Percentiles rank a stretch among this genome's conserved stretches.
phyloP scores from a whole-genome alignment of 768 basidiomycete genomes.

The Baorangia bicolor region DNA sequence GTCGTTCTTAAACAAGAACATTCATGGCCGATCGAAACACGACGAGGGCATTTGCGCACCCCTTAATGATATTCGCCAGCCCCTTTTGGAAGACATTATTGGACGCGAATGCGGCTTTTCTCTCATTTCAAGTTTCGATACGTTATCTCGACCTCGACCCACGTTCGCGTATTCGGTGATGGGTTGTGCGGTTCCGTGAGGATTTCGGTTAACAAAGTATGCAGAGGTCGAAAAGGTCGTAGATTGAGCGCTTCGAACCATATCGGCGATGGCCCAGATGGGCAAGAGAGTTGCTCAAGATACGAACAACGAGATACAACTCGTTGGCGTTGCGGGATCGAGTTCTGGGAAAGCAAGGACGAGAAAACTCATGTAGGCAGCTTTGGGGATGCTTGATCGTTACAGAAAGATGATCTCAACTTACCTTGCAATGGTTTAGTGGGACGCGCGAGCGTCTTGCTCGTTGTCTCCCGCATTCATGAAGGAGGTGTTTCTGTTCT shows the following conservation, averaged over 20 bases:
- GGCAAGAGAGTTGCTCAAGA: neutral
- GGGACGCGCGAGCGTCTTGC: too few species aligned
- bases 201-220: conserved; percentile 75
- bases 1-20: conserved; percentile 67
- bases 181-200: conserved; percentile 69
- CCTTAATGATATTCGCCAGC: conserved; percentile 97
- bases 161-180: conserved; percentile 78
- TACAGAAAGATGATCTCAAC: neutral
- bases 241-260: conserved; percentile 40
- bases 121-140: conserved; percentile 19
- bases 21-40: conserved; percentile 4
- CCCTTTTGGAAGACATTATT: conserved; percentile 89
- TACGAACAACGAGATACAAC: neutral
- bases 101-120: conserved; percentile 47
- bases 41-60: conserved; percentile 44
- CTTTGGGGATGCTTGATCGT: too few species aligned
- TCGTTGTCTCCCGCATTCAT: conserved; percentile 5
- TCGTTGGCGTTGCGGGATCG: neutral
- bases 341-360: neutral
- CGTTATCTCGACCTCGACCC: conserved; percentile 28
- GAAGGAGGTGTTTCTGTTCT: conserved; percentile 15
- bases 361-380: neutral
- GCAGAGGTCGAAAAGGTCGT: conserved; percentile 69
- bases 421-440: neutral
- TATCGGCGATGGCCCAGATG: conserved; percentile 3